These are phyloP conservation scores for Linaria vulgaris DNA, from an alignment of 257 asterid genomes.

Conservation along the genomic window DNA sequence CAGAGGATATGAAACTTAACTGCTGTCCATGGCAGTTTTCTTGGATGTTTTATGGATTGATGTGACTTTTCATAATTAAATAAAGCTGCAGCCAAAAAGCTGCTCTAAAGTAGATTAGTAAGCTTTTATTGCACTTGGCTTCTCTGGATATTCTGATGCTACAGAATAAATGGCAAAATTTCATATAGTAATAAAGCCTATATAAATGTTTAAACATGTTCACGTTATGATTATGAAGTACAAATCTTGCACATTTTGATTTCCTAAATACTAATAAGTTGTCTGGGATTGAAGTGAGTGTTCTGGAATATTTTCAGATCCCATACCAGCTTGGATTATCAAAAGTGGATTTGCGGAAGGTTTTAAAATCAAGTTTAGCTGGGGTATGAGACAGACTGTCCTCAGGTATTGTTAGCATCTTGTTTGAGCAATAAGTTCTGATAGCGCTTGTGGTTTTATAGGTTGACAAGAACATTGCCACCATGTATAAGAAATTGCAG, in stretches of 20 bases:
- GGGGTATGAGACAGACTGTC: conserved; percentile 57
- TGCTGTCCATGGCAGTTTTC: conserved; percentile 4
- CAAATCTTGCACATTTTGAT: neutral
- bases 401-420: conserved; percentile 12
- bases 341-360: conserved; percentile 86
- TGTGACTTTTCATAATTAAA: neutral
- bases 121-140: conserved; percentile 6
- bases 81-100: neutral
- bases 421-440: conserved; percentile 22
- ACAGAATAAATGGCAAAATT: conserved; percentile 1
- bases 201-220: neutral
- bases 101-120: conserved; percentile 14
- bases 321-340: conserved; percentile 92
- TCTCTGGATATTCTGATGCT: conserved; percentile 10
- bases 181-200: neutral
- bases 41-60: conserved; percentile 7
- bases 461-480: conserved; percentile 83
- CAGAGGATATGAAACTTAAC: neutral
- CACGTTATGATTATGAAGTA: neutral
- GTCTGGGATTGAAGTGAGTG: conserved; percentile 20
- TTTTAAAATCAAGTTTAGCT: conserved; percentile 75
- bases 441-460: conserved; percentile 28
- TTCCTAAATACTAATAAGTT: neutral
- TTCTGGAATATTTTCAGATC: conserved; percentile 48
- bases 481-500: conserved; percentile 90